phyloP scores from a whole-genome alignment of 1,284 basidiomycete species.

The Erythrobasidium hasegawianum region DNA sequence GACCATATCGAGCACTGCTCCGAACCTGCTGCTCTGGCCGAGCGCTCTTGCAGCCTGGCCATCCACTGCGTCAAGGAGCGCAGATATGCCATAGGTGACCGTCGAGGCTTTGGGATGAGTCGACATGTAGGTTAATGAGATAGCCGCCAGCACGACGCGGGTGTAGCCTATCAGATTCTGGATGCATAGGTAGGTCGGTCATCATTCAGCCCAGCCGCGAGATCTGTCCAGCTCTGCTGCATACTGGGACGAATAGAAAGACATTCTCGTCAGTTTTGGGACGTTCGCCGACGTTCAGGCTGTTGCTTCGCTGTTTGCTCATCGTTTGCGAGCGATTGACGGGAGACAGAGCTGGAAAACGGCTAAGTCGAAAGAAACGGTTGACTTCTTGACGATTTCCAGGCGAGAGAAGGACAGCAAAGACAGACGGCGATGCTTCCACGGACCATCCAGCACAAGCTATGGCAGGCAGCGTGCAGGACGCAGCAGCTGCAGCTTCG shows the following conservation, averaged over 20 bases:
- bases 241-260: slow-evolving; percentile 79
- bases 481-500: slow-evolving; percentile 9
- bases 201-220: not conserved
- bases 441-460: slow-evolving; percentile 19
- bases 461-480: slow-evolving; percentile 23
- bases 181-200: not conserved
- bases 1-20: slow-evolving; percentile 98
- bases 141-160: slow-evolving; percentile 82
- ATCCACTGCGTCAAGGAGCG: slow-evolving; percentile 90
- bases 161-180: slow-evolving; percentile 92
- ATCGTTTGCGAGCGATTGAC: slow-evolving; percentile 6
- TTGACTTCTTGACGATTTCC: not conserved
- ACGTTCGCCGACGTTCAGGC: slow-evolving; percentile 7
- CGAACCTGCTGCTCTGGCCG: slow-evolving; percentile 90
- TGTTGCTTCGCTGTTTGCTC: slow-evolving; percentile 7
- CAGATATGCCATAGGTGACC: slow-evolving; percentile 83
- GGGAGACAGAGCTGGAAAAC: not conserved
- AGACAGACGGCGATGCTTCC: slow-evolving; percentile 14
- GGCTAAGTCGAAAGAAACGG: not conserved
- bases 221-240: not conserved
- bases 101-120: slow-evolving; percentile 89
- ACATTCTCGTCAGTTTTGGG: slow-evolving; percentile 66
- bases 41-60: slow-evolving; percentile 87
- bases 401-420: not conserved
- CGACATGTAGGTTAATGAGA: slow-evolving; percentile 90